Evolutionary conservation across 192 early-diverging fungal genomes (phyloP).

Genomic region (Chytriomyces sp.): DNA sequence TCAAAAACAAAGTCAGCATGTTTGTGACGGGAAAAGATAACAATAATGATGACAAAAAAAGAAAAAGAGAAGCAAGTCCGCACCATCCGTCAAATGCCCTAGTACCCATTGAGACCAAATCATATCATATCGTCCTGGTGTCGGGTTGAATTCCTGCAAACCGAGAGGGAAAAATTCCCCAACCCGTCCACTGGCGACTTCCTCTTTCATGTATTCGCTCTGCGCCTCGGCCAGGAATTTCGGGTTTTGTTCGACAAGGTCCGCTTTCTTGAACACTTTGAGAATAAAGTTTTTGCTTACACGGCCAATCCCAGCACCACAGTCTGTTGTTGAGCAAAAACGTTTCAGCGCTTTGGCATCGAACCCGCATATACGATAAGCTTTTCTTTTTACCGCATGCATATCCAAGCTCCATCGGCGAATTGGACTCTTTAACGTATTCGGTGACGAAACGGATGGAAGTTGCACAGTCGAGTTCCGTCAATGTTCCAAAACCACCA

Average conservation of each 20-base stretch:
- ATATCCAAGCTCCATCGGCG: constrained; percentile 9
- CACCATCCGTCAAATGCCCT: constrained; percentile 89
- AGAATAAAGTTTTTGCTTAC: constrained; percentile 86
- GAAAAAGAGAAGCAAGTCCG: not conserved
- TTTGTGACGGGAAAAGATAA: constrained; percentile 19
- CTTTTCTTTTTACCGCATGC: constrained; percentile 46
- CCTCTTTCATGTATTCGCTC: constrained; percentile 60
- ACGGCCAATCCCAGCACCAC: constrained; percentile 94
- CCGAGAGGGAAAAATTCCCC: constrained; percentile 69
- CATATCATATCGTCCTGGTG: constrained; percentile 77
- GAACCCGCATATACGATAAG: no score
- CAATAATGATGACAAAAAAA: not conserved
- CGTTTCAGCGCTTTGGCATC: not conserved
- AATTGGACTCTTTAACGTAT: constrained; percentile 47
- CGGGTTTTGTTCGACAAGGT: constrained; percentile 86
- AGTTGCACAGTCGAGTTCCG: constrained; percentile 72
- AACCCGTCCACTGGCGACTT: constrained; percentile 41
- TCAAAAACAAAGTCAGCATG: not conserved
- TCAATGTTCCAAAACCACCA: constrained; percentile 81
- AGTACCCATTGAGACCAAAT: constrained; percentile 99
- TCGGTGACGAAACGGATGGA: constrained; percentile 74
- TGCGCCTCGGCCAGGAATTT: constrained; percentile 79
- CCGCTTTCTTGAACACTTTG: constrained; percentile 80
- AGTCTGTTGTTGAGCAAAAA: constrained; percentile 57
- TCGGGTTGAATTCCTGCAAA: constrained; percentile 80